phyloP scores from a whole-genome alignment of 306 rosid species.

The Albizia julibrissin region DNA sequence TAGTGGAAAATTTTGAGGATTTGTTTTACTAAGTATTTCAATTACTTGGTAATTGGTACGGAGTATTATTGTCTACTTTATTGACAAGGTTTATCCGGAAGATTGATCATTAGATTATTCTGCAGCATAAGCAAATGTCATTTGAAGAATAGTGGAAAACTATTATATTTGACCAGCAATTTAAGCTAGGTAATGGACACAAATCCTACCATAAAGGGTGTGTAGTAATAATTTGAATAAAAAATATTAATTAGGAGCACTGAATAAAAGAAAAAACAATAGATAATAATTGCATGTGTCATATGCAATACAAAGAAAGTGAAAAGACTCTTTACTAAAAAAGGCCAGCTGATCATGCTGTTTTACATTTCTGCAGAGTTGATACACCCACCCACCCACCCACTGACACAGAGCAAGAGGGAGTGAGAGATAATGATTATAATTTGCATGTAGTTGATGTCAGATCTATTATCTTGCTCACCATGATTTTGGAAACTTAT shows the following conservation, averaged over 20 bases:
- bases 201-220: too few species aligned
- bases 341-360: neutral
- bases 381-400: neutral
- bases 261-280: neutral
- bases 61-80: neutral
- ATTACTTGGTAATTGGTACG: neutral
- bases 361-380: neutral
- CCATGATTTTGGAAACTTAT: neutral
- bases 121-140: slow-evolving; percentile 10
- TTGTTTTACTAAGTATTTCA: neutral
- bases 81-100: neutral
- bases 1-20: too few species aligned
- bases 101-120: neutral
- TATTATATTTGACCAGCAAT: neutral
- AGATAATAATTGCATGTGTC: neutral
- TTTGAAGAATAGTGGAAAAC: slow-evolving; percentile 4
- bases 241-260: neutral
- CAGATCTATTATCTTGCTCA: neutral
- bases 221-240: too few species aligned
- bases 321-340: too few species aligned
- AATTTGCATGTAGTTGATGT: slow-evolving; percentile 16
- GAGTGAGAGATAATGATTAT: neutral
- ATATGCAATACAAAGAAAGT: too few species aligned
- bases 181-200: neutral
- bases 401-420: neutral